These are phyloP conservation scores for Diaporthe velutina DNA, from an alignment of 2,329 filamentous ascomycete genomes.

Conservation along the genomic window DNA sequence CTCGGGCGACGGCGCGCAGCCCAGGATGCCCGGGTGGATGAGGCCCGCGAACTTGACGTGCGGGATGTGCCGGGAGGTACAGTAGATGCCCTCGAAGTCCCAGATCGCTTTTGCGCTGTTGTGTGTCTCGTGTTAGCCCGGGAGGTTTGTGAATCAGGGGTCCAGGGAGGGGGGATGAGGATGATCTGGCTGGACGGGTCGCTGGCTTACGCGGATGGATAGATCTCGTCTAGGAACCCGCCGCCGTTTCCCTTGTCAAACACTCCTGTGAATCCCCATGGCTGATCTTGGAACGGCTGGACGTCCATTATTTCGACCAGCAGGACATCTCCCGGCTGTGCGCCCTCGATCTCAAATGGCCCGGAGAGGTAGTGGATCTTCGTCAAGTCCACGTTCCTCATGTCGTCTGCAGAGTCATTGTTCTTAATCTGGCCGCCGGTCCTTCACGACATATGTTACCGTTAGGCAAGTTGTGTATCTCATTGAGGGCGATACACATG, in stretches of 20 bases:
- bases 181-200: slow-evolving; percentile 3
- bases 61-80: slow-evolving; percentile 87
- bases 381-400: slow-evolving; percentile 87
- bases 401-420: slow-evolving; percentile 89
- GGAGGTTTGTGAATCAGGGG: fast-evolving
- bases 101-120: slow-evolving; percentile 67
- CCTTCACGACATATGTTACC: slow-evolving; percentile 49
- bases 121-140: neutral
- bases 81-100: slow-evolving; percentile 74
- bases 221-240: slow-evolving; percentile 89
- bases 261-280: slow-evolving; percentile 91
- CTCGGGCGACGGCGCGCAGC: slow-evolving; percentile 85
- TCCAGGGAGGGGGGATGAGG: neutral
- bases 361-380: slow-evolving; percentile 89
- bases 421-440: slow-evolving; percentile 88
- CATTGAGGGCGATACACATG: neutral
- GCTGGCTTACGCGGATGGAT: slow-evolving; percentile 79
- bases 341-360: slow-evolving; percentile 87
- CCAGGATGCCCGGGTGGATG: slow-evolving; percentile 92
- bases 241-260: slow-evolving; percentile 87
- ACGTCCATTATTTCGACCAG: slow-evolving; percentile 94
- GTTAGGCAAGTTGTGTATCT: slow-evolving; percentile 25
- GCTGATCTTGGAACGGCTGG: slow-evolving; percentile 85
- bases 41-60: slow-evolving; percentile 89
- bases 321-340: slow-evolving; percentile 86